Percentiles rank a stretch among this genome's conserved stretches.
phyloP scores from a whole-genome alignment of 129 eudicot genomes.

The Pittosporum tobira region DNA sequence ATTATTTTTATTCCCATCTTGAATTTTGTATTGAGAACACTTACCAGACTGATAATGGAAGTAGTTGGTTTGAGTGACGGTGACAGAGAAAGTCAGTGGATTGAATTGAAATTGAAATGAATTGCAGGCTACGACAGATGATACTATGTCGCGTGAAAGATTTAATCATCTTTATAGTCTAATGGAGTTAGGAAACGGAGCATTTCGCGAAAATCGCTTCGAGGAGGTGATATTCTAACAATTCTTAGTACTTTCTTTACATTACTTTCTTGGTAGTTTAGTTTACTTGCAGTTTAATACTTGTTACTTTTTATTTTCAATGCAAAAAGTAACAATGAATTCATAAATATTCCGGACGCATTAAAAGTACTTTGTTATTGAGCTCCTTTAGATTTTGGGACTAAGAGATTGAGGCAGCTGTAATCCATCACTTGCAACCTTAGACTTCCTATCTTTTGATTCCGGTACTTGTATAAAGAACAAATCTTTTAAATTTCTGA shows the following conservation, averaged over 20 bases:
- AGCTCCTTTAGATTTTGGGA: no score
- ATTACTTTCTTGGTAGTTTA: no score
- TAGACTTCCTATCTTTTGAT: not conserved
- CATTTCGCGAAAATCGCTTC: conserved; percentile 44
- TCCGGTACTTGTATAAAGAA: no score
- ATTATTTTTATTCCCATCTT: conserved; percentile 1
- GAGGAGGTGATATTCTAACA: conserved; percentile 60
- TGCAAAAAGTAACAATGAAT: not conserved
- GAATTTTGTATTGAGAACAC: not conserved
- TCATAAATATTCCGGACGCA: not conserved
- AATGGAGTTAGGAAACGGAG: conserved; percentile 60
- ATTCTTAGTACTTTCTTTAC: no score
- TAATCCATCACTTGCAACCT: not conserved
- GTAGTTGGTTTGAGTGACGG: not conserved
- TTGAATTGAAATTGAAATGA: conserved; percentile 6
- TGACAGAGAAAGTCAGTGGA: not conserved
- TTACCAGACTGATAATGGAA: not conserved
- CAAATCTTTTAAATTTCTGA: no score
- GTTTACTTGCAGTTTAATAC: no score
- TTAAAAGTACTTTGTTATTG: no score
- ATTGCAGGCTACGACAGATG: conserved; percentile 57
- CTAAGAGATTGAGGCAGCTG: no score
- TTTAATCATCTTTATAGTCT: conserved; percentile 53
- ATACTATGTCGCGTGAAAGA: conserved; percentile 41
- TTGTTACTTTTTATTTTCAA: not conserved